Base-by-base conservation (phyloP, 257 asterid genomes). In the Thymus mandschuricus region DNA sequence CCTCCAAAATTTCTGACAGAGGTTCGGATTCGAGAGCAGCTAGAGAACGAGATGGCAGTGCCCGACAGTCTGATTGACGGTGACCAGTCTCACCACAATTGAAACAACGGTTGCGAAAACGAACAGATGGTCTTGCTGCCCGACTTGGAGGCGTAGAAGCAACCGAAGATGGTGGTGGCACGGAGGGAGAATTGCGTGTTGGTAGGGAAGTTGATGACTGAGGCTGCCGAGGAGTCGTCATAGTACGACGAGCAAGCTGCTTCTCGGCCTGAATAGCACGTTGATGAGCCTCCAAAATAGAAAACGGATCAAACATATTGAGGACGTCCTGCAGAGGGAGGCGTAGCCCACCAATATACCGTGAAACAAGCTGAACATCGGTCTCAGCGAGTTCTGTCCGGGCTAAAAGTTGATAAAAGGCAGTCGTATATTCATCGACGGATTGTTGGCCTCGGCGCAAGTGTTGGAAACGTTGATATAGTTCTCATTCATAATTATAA, bases 281-380 rank as follows among this genome's bases (percentile, higher is more conserved):
- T 7, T 66, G 71, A n/a, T 66, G 60, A 1, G 71, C 71, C 33
- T 66, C 60, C 0, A 45, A 66, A 3, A 66, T n/a, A 12, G 60
- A 41, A 41, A 41, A 41, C 10, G 46, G 46, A 8, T 41, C 46
- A 41, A 41, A 41, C 7, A 41, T 5, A 41, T 41, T 41, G 46
- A 41, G 46, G 7, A 41, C 10, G 46, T 41, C 46, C 10, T 41
- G 7, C 10, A 41, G 7, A 41, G 46, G 46, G 46, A 41, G 46
- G 46, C 46, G 46, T 41, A 41, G 46, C 46, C 46, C 46, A 41
- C 46, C 46, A 41, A 41, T 41, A 41, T 41, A 41, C 7, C 46
- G 46, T 41, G 46, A 41, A 41, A 41, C 46, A 41, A 41, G 46
- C 46, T 41, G 46, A 41, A 41, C 46, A 41, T 41, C 10, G 10